Percentiles rank a stretch among this genome's conserved stretches.
These are phyloP conservation scores for Exophiala alcalophila DNA, from an alignment of 2,329 filamentous ascomycete species.

Conservation along the genomic window DNA sequence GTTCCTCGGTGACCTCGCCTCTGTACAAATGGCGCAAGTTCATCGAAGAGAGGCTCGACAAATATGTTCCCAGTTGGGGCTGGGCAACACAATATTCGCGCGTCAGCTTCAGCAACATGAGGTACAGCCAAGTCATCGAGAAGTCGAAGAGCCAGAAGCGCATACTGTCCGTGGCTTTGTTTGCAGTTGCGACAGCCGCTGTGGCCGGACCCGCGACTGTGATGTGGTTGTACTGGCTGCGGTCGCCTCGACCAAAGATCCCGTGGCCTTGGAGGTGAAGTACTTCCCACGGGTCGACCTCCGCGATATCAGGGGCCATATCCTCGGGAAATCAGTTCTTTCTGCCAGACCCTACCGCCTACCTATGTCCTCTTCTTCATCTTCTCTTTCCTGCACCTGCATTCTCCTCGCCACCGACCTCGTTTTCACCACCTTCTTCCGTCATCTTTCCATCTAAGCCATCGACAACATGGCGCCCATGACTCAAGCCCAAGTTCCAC, in stretches of 20 bases:
- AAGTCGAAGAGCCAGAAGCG: conserved; percentile 67
- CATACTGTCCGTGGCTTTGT: conserved; percentile 43
- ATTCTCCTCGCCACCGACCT: too few species aligned
- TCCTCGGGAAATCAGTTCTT: too few species aligned
- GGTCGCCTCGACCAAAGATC: conserved; percentile 5
- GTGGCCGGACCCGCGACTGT: conserved; percentile 7
- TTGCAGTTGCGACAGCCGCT: conserved; percentile 6
- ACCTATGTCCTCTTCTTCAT: too few species aligned
- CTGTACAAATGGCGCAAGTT: conserved; percentile 78
- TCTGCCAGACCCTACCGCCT: too few species aligned
- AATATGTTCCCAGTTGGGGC: conserved; percentile 71
- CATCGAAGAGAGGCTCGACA: conserved; percentile 78
- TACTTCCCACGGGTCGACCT: background rate
- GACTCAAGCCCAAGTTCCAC: too few species aligned
- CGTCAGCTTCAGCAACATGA: conserved; percentile 89
- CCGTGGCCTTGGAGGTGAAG: conserved; percentile 6
- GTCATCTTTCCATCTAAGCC: too few species aligned
- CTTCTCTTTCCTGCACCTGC: too few species aligned
- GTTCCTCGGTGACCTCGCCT: conserved; percentile 73
- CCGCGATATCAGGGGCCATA: too few species aligned
- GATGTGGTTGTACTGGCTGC: conserved; percentile 9
- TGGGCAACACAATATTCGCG: conserved; percentile 92
- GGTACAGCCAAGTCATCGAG: conserved; percentile 77
- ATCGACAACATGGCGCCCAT: too few species aligned
- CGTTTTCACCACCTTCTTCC: too few species aligned